Percentiles rank a stretch among this genome's conserved stretches.
Conservation (phyloP, 495 filamentous ascomycete species). For the Neurospora sp. region DNA sequence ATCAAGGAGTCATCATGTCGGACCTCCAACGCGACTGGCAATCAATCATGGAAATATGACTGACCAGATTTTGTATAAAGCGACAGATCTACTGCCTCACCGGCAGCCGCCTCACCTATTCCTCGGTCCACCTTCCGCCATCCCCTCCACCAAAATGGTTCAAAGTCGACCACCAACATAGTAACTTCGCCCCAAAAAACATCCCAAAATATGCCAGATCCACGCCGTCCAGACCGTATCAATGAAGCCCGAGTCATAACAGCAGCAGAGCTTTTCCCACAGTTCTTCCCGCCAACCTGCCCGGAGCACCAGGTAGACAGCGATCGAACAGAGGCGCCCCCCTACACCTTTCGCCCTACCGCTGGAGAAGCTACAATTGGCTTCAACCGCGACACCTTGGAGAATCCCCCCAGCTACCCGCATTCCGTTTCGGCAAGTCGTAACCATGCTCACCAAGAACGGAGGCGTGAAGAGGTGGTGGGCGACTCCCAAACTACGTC, state of each 20-base stretch:
- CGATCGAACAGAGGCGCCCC: neutral
- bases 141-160: neutral
- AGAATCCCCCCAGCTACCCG: neutral
- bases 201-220: neutral
- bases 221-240: neutral
- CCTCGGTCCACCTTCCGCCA: neutral
- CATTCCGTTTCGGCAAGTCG: neutral
- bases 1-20: too few species aligned
- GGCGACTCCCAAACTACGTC: neutral
- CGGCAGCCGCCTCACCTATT: too few species aligned
- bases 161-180: neutral
- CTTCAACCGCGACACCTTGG: neutral
- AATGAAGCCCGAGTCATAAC: neutral
- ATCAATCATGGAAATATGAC: too few species aligned
- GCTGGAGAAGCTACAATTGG: neutral
- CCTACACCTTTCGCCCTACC: neutral
- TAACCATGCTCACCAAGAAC: neutral
- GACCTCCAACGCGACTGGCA: too few species aligned
- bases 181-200: neutral
- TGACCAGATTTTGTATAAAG: too few species aligned
- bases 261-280: neutral
- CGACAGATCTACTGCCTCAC: too few species aligned
- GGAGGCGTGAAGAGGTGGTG: neutral
- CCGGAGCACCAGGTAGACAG: neutral
- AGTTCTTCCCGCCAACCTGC: neutral